These are phyloP conservation scores for Penicillium sp. DNA, from an alignment of 2,329 filamentous ascomycete genomes.

Conservation along the genomic window DNA sequence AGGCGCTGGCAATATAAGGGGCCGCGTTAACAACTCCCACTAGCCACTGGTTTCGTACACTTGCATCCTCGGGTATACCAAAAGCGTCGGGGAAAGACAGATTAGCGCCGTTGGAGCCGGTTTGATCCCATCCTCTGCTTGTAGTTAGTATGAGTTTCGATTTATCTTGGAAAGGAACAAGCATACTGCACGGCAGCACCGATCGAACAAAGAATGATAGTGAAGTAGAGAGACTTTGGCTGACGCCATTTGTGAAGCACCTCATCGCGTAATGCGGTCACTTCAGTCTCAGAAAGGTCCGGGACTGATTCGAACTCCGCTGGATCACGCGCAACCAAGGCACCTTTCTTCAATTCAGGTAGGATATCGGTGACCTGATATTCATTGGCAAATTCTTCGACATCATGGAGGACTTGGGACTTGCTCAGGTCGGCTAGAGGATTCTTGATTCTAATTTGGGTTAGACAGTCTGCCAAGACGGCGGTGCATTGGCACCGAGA, in stretches of 20 bases:
- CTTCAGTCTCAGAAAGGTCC: slow-evolving; percentile 42
- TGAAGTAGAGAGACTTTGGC: slow-evolving; percentile 53
- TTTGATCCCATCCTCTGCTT: slow-evolving; percentile 38
- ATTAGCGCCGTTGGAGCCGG: slow-evolving; percentile 50
- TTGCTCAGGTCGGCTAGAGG: slow-evolving; percentile 48
- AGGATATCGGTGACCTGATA: slow-evolving; percentile 47
- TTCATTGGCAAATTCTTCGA: slow-evolving; percentile 48
- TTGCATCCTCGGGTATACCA: slow-evolving; percentile 47
- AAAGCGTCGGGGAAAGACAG: slow-evolving; percentile 54
- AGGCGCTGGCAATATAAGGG: slow-evolving; percentile 58
- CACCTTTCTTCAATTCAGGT: slow-evolving; percentile 52
- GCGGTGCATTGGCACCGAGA: not conserved
- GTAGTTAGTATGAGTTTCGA: slow-evolving; percentile 5
- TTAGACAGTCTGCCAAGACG: slow-evolving; percentile 1
- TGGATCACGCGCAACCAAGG: slow-evolving; percentile 56
- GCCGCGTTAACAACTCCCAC: slow-evolving; percentile 69
- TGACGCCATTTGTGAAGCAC: slow-evolving; percentile 56
- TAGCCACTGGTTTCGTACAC: slow-evolving; percentile 58
- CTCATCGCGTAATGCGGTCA: slow-evolving; percentile 45
- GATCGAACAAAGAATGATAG: slow-evolving; percentile 57
- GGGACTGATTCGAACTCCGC: slow-evolving; percentile 49
- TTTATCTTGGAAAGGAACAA: not conserved
- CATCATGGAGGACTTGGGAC: slow-evolving; percentile 43
- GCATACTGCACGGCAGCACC: slow-evolving; percentile 57
- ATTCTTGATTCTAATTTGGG: slow-evolving; percentile 48